Percentiles rank a stretch among this genome's conserved stretches.
These are phyloP conservation scores for Lathyrus oleraceus DNA, from an alignment of 306 rosid genomes.

Conservation along the genomic window DNA sequence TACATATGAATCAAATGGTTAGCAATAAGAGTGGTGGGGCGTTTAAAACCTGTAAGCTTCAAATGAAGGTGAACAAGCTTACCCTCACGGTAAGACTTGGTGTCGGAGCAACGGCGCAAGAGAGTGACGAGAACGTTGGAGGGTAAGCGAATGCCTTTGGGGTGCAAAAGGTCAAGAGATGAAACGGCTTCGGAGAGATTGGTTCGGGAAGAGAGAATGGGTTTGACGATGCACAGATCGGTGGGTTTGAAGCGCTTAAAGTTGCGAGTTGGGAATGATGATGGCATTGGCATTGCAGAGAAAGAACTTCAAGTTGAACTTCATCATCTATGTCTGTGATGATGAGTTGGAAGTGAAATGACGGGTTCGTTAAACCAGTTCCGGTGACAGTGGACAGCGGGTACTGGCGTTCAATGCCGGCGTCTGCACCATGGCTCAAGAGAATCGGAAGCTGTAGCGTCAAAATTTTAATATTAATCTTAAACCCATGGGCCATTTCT, in stretches of 20 bases:
- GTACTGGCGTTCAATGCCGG: neutral
- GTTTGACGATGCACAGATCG: conserved; percentile 59
- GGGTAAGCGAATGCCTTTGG: conserved; percentile 74
- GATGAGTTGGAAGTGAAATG: neutral
- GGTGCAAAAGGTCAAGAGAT: conserved; percentile 57
- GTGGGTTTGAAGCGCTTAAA: conserved; percentile 32
- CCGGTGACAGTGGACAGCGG: conserved; percentile 44
- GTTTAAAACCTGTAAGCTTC: conserved; percentile 69
- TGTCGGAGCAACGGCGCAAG: conserved; percentile 58
- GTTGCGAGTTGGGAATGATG: conserved; percentile 41
- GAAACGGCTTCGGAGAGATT: conserved; percentile 62
- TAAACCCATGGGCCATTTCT: neutral
- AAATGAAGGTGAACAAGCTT: conserved; percentile 71
- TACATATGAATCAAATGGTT: conserved; percentile 76
- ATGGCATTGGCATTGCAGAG: conserved; percentile 64
- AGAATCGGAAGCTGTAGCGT: neutral
- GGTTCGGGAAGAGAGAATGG: conserved; percentile 51
- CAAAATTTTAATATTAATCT: neutral
- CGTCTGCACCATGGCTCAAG: neutral
- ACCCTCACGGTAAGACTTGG: conserved; percentile 50
- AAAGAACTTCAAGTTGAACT: conserved; percentile 21
- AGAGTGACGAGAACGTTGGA: conserved; percentile 54
- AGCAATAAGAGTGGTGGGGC: conserved; percentile 55
- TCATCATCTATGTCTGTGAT: conserved; percentile 36
- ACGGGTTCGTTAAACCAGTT: conserved; percentile 2